Evolutionary conservation across 495 filamentous ascomycete genomes (phyloP).

Genomic region (Hypoxylon trugodes): DNA sequence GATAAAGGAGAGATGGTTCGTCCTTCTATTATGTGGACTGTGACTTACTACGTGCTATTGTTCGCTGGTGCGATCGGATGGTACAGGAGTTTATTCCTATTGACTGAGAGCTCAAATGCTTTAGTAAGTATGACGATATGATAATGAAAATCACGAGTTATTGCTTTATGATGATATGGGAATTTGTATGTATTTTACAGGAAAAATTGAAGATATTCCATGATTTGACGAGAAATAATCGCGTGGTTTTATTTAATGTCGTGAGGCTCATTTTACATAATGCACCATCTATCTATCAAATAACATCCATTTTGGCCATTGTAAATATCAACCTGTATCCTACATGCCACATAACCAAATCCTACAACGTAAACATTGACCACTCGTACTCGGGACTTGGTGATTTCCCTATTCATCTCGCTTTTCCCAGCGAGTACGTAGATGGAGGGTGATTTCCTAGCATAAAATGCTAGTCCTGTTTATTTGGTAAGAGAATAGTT

Average conservation of each 20-base stretch:
- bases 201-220: too few species aligned
- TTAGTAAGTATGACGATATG: conserved; percentile 49
- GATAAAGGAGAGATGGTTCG: neutral
- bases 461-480: too few species aligned
- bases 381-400: neutral
- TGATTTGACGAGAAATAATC: too few species aligned
- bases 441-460: too few species aligned
- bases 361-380: conserved; percentile 5
- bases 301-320: neutral
- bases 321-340: neutral
- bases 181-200: neutral
- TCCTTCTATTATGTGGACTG: conserved; percentile 67
- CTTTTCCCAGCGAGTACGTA: neutral
- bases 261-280: too few species aligned
- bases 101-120: conserved; percentile 70
- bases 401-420: neutral
- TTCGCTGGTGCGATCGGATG: conserved; percentile 75
- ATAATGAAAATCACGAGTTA: neutral
- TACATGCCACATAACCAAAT: conserved; percentile 2
- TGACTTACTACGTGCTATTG: conserved; percentile 79
- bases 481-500: too few species aligned
- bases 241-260: too few species aligned
- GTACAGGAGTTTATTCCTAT: conserved; percentile 70
- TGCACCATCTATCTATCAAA: conserved; percentile 1
- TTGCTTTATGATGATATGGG: neutral